Evolutionary conservation across 148 eudicot genomes (phyloP).

Genomic region (Silene latifolia): DNA sequence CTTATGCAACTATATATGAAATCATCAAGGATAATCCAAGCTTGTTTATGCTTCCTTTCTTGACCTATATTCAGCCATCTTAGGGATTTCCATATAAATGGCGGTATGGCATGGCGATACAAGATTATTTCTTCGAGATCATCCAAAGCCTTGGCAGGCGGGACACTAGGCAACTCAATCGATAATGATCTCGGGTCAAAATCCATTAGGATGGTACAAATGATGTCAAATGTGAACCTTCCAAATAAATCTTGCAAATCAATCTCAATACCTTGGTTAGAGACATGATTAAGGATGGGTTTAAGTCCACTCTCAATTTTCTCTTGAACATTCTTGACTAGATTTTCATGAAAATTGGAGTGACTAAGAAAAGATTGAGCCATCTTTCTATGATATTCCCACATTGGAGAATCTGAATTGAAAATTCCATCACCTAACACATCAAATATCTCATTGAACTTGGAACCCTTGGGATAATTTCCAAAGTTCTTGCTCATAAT

Average conservation of each 20-base stretch:
- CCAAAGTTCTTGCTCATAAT: constrained; percentile 41
- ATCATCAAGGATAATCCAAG: constrained; percentile 25
- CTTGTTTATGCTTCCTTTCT: constrained; percentile 28
- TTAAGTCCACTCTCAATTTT: constrained; percentile 33
- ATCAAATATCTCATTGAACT: constrained; percentile 40
- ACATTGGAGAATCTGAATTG: constrained; percentile 34
- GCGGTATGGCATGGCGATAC: constrained; percentile 35
- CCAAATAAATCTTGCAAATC: constrained; percentile 50
- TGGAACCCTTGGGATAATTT: constrained; percentile 47
- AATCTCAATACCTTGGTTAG: constrained; percentile 23
- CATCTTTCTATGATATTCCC: constrained; percentile 33
- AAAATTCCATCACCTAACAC: constrained; percentile 54
- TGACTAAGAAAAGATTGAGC: constrained; percentile 27
- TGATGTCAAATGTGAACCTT: constrained; percentile 42
- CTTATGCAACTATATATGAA: constrained; percentile 20
- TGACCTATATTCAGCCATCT: constrained; percentile 48
- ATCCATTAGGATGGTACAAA: constrained; percentile 34
- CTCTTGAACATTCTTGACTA: constrained; percentile 16
- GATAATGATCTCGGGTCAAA: constrained; percentile 18
- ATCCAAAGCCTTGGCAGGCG: constrained; percentile 44
- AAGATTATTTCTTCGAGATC: constrained; percentile 34
- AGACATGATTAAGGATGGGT: constrained; percentile 33
- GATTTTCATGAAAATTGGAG: constrained; percentile 25
- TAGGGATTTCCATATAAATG: constrained; percentile 41
- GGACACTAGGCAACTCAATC: neutral